Base-by-base conservation (phyloP, 1,284 basidiomycete genomes). In the Ustilago tritici region DNA sequence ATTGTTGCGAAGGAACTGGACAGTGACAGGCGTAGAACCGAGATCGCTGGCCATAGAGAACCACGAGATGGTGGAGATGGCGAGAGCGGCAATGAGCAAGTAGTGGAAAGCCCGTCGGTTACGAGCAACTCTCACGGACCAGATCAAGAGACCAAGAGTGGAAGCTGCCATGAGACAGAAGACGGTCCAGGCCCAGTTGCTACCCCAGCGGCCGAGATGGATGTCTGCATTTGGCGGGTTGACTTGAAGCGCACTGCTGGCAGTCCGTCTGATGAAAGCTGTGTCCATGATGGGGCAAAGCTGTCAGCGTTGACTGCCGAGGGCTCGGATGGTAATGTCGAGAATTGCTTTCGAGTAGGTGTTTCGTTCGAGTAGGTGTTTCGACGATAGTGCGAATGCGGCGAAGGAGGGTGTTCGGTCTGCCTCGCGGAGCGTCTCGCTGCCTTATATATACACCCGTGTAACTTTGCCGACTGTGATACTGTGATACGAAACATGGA, bases 21-120 rank as follows among this genome's bases (percentile, higher is more conserved):
- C 88, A 3, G 63, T 67, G 67, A 90, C 84, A 40, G 89, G 87
- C 0, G 90, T 89, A 54, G 86, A 87, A 31, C 91, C 91, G 59
- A 91, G 88, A 82, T 91, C 87, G 23, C 90, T 90, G 0, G 91
- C 91, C 89, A 91, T 89, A 14, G 88, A 87, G 83, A 54, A 91
- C 87, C 87, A 91, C 7, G 88, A 82, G 57, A 85, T 67, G 43
- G 81, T 81, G 17, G 86, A 86, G 31, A 86, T 86, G 54, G 69
- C 75, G 6, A 82, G 72, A n/a, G 78, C 70, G 35, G 70, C 66
- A n/a, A 89, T 87, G 67, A 90, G 89, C 19, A 82, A 62, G 53
- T 80, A 76, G 65, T 76, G 72, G 64, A 90, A 89, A 0, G 89
- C 86, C 88, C 90, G 90, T 12, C 89, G 59, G 57, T 72, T 63